These are phyloP conservation scores for Fraxinus baroniana DNA, from an alignment of 305 asterid species.

Conservation along the genomic window DNA sequence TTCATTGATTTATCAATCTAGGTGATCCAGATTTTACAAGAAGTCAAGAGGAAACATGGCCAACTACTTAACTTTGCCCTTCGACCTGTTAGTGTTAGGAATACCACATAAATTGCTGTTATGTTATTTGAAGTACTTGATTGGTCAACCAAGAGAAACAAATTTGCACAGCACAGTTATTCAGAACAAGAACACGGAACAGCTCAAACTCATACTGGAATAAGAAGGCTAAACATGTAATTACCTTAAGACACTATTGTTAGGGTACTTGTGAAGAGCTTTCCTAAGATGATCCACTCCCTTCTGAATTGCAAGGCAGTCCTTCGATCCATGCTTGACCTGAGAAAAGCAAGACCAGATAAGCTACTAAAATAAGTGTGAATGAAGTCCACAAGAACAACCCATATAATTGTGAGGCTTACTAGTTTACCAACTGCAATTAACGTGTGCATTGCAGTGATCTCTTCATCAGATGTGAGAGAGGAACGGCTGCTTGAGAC, in stretches of 20 bases:
- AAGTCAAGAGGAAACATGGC: neutral
- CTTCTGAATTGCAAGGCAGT: conserved; percentile 56
- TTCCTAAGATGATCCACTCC: conserved; percentile 79
- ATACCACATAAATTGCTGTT: neutral
- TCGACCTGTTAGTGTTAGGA: neutral
- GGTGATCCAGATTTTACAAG: neutral
- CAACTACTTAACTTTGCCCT: neutral
- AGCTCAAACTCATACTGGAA: neutral
- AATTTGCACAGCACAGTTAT: neutral
- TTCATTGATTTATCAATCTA: neutral
- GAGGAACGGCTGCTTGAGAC: conserved; percentile 66
- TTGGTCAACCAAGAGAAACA: neutral
- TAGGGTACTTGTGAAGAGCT: conserved; percentile 68
- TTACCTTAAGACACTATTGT: conserved; percentile 72
- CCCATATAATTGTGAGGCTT: conserved; percentile 33
- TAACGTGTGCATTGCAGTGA: conserved; percentile 56
- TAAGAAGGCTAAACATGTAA: neutral
- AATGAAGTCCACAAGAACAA: conserved; percentile 10
- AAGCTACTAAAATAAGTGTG: conserved; percentile 6
- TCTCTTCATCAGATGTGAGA: conserved; percentile 40
- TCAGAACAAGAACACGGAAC: neutral
- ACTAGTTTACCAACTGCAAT: conserved; percentile 74
- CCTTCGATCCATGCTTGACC: conserved; percentile 59
- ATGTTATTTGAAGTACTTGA: neutral
- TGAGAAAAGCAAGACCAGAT: conserved; percentile 35